These are phyloP conservation scores for Claviceps spartinae DNA, from an alignment of 2,329 filamentous ascomycete species.

Conservation along the genomic window DNA sequence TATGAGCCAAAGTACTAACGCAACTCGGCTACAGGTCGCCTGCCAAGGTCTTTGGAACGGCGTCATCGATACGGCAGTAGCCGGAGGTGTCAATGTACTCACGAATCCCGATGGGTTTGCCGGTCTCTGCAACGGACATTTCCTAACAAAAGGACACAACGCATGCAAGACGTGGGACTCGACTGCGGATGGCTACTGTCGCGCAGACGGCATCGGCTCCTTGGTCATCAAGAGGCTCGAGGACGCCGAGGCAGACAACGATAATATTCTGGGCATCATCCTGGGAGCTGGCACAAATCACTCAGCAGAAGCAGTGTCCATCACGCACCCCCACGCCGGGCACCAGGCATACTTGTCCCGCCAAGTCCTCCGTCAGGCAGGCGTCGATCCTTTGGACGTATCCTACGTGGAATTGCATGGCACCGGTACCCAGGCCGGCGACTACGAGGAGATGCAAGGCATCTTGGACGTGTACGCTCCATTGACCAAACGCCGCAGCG, in stretches of 20 bases:
- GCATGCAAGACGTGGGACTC: slow-evolving; percentile 63
- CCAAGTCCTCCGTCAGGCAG: slow-evolving; percentile 55
- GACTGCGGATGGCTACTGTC: slow-evolving; percentile 69
- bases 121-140: slow-evolving; percentile 3
- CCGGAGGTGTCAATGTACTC: slow-evolving; percentile 8
- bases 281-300: slow-evolving; percentile 67
- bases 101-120: slow-evolving; percentile 3
- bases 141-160: slow-evolving; percentile 2
- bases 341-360: slow-evolving; percentile 58
- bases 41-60: slow-evolving; percentile 6
- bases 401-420: slow-evolving; percentile 87
- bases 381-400: slow-evolving; percentile 62
- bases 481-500: slow-evolving; percentile 25
- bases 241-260: slow-evolving; percentile 63
- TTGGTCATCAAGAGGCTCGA: slow-evolving; percentile 68
- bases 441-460: slow-evolving; percentile 70
- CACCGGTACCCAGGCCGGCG: slow-evolving; percentile 79
- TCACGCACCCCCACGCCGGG: slow-evolving; percentile 69
- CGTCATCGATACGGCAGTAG: slow-evolving; percentile 2
- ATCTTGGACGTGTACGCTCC: slow-evolving; percentile 48
- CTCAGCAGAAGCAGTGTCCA: slow-evolving; percentile 67
- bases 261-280: slow-evolving; percentile 65
- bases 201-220: slow-evolving; percentile 61
- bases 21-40: slow-evolving; percentile 13
- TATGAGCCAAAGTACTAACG: slow-evolving; percentile 30